Conservation (phyloP, 306 rosid genomes). For the Dryas octopetala region DNA sequence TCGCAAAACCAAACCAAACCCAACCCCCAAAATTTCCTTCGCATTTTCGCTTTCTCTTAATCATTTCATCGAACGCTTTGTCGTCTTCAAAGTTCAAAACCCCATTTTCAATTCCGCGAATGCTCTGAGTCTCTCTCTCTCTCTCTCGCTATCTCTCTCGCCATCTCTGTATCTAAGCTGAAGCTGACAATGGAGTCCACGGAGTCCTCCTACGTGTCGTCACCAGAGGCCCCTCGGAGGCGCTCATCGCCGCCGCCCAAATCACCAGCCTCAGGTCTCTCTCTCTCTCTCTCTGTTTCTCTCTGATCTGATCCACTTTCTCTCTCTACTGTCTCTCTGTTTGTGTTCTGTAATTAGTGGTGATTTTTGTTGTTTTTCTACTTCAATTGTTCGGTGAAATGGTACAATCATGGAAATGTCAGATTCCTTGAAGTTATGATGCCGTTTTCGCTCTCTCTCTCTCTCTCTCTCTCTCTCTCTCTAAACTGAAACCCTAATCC, state of each 20-base stretch:
- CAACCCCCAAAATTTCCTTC: neutral
- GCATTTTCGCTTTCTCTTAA: neutral
- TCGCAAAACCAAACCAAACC: neutral
- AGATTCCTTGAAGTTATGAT: constrained; percentile 5
- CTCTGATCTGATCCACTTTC: constrained; percentile 66
- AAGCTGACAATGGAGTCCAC: constrained; percentile 75
- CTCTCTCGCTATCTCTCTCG: constrained; percentile 14
- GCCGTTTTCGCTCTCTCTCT: neutral
- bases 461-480: neutral
- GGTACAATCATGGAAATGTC: neutral
- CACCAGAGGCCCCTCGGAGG: constrained; percentile 85
- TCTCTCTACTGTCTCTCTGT: constrained; percentile 19
- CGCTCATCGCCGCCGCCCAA: constrained; percentile 71
- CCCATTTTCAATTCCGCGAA: constrained; percentile 18
- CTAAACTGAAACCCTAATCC: constrained; percentile 27
- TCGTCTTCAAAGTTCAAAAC: neutral
- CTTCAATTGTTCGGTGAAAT: neutral
- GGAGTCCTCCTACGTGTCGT: constrained; percentile 86
- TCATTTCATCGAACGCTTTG: neutral
- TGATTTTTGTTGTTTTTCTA: constrained; percentile 4
- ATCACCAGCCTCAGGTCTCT: constrained; percentile 71
- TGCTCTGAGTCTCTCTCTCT: constrained; percentile 12
- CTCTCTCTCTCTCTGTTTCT: constrained; percentile 18
- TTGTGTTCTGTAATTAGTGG: neutral
- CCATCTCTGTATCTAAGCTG: constrained; percentile 16